Conservation (phyloP, 176 grass and related monocot genomes). For the Poa annua region DNA sequence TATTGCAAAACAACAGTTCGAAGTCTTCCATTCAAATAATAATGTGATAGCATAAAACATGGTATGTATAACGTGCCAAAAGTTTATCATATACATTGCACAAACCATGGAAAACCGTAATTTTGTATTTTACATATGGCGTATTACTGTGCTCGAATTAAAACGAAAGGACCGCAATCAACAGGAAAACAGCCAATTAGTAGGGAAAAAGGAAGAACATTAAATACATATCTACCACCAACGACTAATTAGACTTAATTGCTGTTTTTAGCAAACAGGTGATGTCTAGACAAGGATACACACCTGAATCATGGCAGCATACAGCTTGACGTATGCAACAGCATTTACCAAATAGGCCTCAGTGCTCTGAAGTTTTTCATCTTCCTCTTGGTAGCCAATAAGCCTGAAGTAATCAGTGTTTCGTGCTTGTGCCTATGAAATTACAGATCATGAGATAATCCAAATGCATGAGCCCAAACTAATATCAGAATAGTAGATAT, state of each 20-base stretch:
- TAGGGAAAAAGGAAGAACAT: not conserved
- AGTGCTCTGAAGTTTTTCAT: slow-evolving; percentile 73
- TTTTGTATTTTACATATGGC: not conserved
- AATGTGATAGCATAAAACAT: slow-evolving; percentile 10
- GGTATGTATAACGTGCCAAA: not conserved
- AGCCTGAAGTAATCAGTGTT: slow-evolving; percentile 65
- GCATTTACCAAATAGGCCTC: slow-evolving; percentile 66
- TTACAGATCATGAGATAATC: slow-evolving; percentile 12
- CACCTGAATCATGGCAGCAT: slow-evolving; percentile 92
- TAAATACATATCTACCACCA: slow-evolving; percentile 1
- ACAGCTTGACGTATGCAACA: slow-evolving; percentile 77
- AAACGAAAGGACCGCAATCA: not conserved
- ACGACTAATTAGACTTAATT: not conserved
- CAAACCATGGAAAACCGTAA: not conserved
- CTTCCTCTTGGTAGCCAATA: slow-evolving; percentile 85
- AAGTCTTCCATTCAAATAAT: not conserved
- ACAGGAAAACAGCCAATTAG: not conserved
- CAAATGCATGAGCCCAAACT: not conserved
- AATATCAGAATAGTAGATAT: not conserved
- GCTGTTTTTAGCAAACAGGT: slow-evolving; percentile 5
- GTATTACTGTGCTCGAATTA: not conserved
- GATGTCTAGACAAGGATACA: slow-evolving; percentile 28
- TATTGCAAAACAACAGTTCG: slow-evolving; percentile 31
- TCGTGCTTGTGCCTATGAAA: slow-evolving; percentile 57
- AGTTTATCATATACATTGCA: not conserved